Conservation (phyloP, 352 stramenopile genomes). For the Globisporangium megalacanthum region DNA sequence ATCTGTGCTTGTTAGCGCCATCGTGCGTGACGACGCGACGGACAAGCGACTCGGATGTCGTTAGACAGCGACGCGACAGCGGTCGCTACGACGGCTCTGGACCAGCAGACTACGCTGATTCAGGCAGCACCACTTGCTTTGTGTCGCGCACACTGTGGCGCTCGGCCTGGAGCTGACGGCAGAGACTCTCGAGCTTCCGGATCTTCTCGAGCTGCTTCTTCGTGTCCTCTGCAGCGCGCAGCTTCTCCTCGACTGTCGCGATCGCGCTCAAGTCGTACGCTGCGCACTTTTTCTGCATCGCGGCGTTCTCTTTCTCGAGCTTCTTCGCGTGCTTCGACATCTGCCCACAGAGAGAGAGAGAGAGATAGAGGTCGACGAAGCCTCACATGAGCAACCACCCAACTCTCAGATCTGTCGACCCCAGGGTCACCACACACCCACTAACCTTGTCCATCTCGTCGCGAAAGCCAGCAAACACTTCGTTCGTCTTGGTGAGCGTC, state of each 20-base stretch:
- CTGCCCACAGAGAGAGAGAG: conserved; percentile 4
- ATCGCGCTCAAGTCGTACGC: conserved; percentile 76
- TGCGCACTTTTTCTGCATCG: conserved; percentile 78
- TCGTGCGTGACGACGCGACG: too few relatives aligned
- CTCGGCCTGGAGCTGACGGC: conserved; percentile 76
- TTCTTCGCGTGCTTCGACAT: conserved; percentile 86
- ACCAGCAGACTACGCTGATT: conserved; percentile 3
- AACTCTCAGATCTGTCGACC: background rate
- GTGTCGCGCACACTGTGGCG: conserved; percentile 44
- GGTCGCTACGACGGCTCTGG: background rate
- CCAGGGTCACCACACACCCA: background rate
- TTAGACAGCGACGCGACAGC: too few relatives aligned
- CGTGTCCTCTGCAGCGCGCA: conserved; percentile 49
- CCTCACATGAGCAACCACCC: background rate
- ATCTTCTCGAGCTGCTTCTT: conserved; percentile 78
- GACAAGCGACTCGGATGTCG: background rate
- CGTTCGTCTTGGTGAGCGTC: conserved; percentile 80
- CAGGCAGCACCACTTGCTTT: conserved; percentile 6
- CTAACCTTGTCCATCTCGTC: conserved; percentile 80
- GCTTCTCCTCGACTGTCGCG: conserved; percentile 68
- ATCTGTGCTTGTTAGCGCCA: too few relatives aligned
- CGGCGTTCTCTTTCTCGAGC: conserved; percentile 79
- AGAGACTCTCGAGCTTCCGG: conserved; percentile 78
- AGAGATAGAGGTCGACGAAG: background rate
- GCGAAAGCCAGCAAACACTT: conserved; percentile 81